These are phyloP conservation scores for Chrysophaeum taylorii DNA, from an alignment of 352 stramenopile species.

Conservation along the genomic window DNA sequence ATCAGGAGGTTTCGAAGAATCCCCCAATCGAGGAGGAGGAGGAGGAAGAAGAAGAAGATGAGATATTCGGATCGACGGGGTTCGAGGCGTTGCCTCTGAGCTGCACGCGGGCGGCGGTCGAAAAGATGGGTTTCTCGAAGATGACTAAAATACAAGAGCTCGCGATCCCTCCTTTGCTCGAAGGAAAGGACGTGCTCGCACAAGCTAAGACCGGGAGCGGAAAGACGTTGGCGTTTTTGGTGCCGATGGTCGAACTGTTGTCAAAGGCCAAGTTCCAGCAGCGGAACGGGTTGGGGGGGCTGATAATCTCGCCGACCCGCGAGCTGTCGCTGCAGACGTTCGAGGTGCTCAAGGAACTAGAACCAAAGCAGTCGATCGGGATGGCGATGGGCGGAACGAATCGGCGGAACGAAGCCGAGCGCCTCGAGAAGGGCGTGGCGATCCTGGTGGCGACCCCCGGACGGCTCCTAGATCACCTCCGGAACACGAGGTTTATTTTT, in stretches of 20 bases:
- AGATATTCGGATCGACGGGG: slow-evolving; percentile 61
- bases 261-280: slow-evolving; percentile 86
- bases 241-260: slow-evolving; percentile 92
- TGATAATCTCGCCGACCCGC: slow-evolving; percentile 93
- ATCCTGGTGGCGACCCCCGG: slow-evolving; percentile 94
- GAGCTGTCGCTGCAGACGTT: slow-evolving; percentile 98
- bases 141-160: slow-evolving; percentile 96
- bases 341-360: slow-evolving; percentile 86
- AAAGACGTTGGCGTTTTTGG: slow-evolving; percentile 97
- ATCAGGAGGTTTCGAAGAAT: slow-evolving; percentile 28
- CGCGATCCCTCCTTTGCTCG: slow-evolving; percentile 85
- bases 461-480: slow-evolving; percentile 90
- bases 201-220: slow-evolving; percentile 92
- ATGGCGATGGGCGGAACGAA: slow-evolving; percentile 97
- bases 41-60: slow-evolving; percentile 39
- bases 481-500: slow-evolving; percentile 97
- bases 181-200: slow-evolving; percentile 89
- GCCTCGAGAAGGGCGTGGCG: slow-evolving; percentile 81
- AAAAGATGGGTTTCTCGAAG: slow-evolving; percentile 74
- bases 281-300: slow-evolving; percentile 88
- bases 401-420: slow-evolving; percentile 83
- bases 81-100: slow-evolving; percentile 81
- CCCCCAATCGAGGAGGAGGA: slow-evolving; percentile 28
- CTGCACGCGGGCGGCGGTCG: slow-evolving; percentile 69
- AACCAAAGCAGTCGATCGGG: slow-evolving; percentile 83